phyloP scores from a whole-genome alignment of 1,284 basidiomycete species.

The Cutaneotrichosporon sp. region DNA sequence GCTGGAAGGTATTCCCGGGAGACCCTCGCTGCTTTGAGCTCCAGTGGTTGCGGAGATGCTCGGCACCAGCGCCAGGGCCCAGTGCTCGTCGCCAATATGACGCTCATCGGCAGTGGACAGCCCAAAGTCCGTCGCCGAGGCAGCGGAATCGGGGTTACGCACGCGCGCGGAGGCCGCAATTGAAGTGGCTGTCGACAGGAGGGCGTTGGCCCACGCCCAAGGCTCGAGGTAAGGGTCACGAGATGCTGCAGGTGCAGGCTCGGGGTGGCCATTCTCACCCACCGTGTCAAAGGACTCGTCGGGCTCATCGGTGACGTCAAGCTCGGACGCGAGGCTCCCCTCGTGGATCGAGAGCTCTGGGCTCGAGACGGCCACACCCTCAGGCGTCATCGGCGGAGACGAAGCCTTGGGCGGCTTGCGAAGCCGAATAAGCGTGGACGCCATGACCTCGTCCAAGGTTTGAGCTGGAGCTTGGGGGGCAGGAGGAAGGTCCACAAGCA shows the following conservation, averaged over 20 bases:
- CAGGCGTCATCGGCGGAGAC: too few relatives aligned
- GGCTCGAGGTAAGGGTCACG: conserved; percentile 18
- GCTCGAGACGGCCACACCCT: too few relatives aligned
- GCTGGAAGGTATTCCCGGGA: too few relatives aligned
- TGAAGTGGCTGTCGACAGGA: conserved; percentile 12
- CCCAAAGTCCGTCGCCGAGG: background rate
- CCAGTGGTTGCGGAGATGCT: too few relatives aligned
- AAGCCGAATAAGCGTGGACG: conserved; percentile 9
- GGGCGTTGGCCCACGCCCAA: conserved; percentile 25
- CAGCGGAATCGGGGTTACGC: background rate
- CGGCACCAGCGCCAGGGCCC: conserved; percentile 18
- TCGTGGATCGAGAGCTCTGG: too few relatives aligned
- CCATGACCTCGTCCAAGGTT: conserved; percentile 14
- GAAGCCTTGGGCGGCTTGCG: background rate
- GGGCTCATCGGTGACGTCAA: too few relatives aligned
- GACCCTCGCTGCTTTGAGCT: too few relatives aligned
- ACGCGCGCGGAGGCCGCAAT: conserved; percentile 2
- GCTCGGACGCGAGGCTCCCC: too few relatives aligned
- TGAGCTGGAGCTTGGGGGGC: background rate
- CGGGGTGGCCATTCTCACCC: background rate
- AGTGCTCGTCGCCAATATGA: conserved; percentile 7
- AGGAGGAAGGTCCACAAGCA: background rate
- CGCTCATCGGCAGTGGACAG: conserved; percentile 3
- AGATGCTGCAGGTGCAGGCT: background rate
- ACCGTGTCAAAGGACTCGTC: conserved; percentile 18